Base-by-base conservation (phyloP, 202 grass and related monocot genomes). In the Carex arenaria region DNA sequence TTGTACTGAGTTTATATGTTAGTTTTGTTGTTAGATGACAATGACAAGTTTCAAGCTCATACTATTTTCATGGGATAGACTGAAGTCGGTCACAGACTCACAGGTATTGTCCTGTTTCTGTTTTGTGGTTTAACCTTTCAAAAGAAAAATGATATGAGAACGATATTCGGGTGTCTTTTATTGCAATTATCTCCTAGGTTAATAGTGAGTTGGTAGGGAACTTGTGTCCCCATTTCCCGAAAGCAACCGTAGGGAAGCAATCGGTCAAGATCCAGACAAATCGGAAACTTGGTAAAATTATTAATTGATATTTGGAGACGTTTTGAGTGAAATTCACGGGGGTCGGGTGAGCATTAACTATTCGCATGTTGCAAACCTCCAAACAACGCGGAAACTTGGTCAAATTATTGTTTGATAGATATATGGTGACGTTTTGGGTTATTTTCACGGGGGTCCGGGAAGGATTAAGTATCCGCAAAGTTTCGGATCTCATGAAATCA, bases 1-100 rank as follows among this genome's bases (percentile, higher is more conserved):
- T 78, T 78, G 74, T 78, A 78, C 52, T 34, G 53, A 78, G 73
- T 38, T 54, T 36, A 78, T 78, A 57, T 78, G 54, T 38, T 55
- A 78, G 72, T 60, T 38, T 38, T 78, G 34, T 78, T 78, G 74
- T 61, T 40, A 12, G 54, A 38, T 40, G 74, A 38, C 53, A 60
- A 18, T 59, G 52, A 60, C 31, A 60, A 60, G 54, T 9, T n/a
- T 56, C 15, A 31, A 32, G 17, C 3, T 77, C 8, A 26, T 76
- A 26, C 51, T 76, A 32, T 76, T 31, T 55, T 56, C 7, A 10
- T n/a, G 51, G 72, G 36, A 77, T 57, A 77, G 51, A 77, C 14
- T 17, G 17, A 12, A 55, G 12, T 55, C 9, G 47, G 49, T 75
- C 72, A 72, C 32, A 34, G 32, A 34, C 32, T 34, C 32, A 34